Evolutionary conservation across 495 filamentous ascomycete species (phyloP).

Genomic region (Penicillium ochrochloron): DNA sequence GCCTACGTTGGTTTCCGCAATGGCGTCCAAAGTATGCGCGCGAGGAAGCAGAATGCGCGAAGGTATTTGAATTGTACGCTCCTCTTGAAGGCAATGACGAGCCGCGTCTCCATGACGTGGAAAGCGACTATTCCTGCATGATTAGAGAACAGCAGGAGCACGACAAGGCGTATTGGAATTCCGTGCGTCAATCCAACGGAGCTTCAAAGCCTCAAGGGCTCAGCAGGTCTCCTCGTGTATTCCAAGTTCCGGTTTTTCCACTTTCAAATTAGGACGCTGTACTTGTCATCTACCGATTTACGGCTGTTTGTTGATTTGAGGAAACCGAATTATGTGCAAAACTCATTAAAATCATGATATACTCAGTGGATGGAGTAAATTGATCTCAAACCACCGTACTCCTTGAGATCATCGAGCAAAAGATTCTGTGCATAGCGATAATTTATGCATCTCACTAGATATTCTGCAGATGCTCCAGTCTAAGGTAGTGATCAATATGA

Average conservation of each 20-base stretch:
- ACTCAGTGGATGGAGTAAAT: background rate
- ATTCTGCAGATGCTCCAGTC: no score
- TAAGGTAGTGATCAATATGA: no score
- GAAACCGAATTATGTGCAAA: background rate
- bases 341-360: background rate
- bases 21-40: background rate
- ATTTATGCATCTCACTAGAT: no score
- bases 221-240: constrained; percentile 1
- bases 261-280: background rate
- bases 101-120: background rate
- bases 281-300: background rate
- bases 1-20: constrained; percentile 14
- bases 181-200: background rate
- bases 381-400: background rate
- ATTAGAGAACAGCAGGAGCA: background rate
- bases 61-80: constrained; percentile 1
- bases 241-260: background rate
- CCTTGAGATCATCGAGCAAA: background rate
- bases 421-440: no score
- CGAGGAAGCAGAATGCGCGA: background rate
- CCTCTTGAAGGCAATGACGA: background rate
- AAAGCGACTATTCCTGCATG: background rate
- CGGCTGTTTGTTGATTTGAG: background rate
- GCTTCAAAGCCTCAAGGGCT: background rate
- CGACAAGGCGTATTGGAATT: background rate